phyloP scores from a whole-genome alignment of 495 filamentous ascomycete species.

The Aspergillus campestris region DNA sequence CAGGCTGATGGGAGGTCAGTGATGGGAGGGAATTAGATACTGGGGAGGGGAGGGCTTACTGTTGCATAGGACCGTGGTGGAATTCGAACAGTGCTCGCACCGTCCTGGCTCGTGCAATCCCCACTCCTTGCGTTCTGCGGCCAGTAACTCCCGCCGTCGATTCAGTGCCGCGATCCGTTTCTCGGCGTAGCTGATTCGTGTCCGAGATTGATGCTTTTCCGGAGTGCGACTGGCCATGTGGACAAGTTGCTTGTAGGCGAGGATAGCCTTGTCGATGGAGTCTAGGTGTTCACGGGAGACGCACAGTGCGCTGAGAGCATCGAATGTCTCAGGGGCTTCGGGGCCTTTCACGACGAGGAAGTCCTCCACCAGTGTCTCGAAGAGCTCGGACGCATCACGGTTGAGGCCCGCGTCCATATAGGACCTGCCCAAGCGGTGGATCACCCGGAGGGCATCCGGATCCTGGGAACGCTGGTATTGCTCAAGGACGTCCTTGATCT shows the following conservation, averaged over 20 bases:
- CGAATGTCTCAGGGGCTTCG: conserved; percentile 19
- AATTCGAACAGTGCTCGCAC: conserved; percentile 13
- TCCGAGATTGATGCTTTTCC: conserved; percentile 15
- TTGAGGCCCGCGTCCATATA: conserved; percentile 25
- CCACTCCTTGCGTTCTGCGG: conserved; percentile 20
- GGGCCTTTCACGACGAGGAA: conserved; percentile 15
- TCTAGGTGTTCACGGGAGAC: conserved; percentile 22
- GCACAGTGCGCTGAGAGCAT: conserved; percentile 23
- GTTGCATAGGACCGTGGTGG: conserved; percentile 19
- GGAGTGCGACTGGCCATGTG: conserved; percentile 17
- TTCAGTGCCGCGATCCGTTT: conserved; percentile 20
- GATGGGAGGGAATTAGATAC: not conserved
- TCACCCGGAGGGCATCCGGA: conserved; percentile 18
- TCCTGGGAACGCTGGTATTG: conserved; percentile 18
- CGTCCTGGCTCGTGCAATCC: conserved; percentile 12
- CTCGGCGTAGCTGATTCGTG: conserved; percentile 19
- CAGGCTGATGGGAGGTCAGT: conserved; percentile 11
- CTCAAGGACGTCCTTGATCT: conserved; percentile 20
- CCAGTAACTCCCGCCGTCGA: conserved; percentile 17
- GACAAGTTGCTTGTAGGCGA: conserved; percentile 21
- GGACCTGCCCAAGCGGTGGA: conserved; percentile 19
- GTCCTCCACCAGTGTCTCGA: conserved; percentile 20
- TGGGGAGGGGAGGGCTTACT: conserved; percentile 12
- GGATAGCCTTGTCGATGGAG: conserved; percentile 19
- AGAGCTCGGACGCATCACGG: conserved; percentile 20